phyloP scores from a whole-genome alignment of 2,329 filamentous ascomycete species.

The Stachybotrys chartarum region DNA sequence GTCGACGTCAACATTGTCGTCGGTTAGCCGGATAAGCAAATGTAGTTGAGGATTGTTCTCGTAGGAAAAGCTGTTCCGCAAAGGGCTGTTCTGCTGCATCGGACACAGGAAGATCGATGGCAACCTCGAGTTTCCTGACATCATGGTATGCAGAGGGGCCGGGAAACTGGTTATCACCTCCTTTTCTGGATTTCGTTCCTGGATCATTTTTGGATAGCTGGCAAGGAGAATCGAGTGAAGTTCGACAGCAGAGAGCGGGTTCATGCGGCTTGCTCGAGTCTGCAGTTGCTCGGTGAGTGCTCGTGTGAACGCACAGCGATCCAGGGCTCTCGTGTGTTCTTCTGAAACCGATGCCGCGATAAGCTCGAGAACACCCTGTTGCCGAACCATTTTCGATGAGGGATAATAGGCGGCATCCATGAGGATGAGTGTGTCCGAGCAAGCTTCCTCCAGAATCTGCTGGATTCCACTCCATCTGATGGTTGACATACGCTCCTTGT shows the following conservation, averaged over 20 bases:
- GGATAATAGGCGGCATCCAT: conserved; percentile 55
- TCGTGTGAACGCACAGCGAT: conserved; percentile 45
- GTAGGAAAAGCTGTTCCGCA: conserved; percentile 29
- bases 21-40: conserved; percentile 42
- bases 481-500: conserved; percentile 34
- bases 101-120: conserved; percentile 51
- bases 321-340: conserved; percentile 39
- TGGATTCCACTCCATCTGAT: conserved; percentile 52
- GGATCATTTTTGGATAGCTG: conserved; percentile 43
- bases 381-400: conserved; percentile 42
- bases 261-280: conserved; percentile 35
- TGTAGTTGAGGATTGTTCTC: conserved; percentile 41
- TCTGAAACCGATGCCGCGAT: conserved; percentile 49
- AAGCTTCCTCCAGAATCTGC: conserved; percentile 47
- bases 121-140: conserved; percentile 43
- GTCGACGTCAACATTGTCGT: conserved; percentile 44
- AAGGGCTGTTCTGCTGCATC: conserved; percentile 32
- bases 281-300: conserved; percentile 43
- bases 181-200: conserved; percentile 40
- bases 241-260: conserved; percentile 43
- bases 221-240: conserved; percentile 47
- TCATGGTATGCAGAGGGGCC: conserved; percentile 48
- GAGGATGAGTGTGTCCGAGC: conserved; percentile 47
- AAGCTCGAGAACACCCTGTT: conserved; percentile 47
- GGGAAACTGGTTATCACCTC: conserved; percentile 42